Conservation (phyloP, 2,329 filamentous ascomycete species). For the Talaromyces sp. region DNA sequence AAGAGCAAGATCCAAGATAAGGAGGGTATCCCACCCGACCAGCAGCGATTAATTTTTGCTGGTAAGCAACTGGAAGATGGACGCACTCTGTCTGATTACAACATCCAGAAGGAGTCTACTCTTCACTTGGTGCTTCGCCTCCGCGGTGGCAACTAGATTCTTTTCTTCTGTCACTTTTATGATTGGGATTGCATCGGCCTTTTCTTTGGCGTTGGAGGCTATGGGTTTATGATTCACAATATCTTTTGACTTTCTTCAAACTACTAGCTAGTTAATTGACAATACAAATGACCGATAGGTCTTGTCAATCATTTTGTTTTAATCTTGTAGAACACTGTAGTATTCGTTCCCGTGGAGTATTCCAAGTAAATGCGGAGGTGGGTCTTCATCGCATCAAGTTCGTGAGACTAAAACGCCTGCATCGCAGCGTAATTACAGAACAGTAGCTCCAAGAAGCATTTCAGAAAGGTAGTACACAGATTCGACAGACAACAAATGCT, state of each 20-base stretch:
- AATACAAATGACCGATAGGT: conserved; percentile 25
- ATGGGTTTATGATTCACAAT: conserved; percentile 14
- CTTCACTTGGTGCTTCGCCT: conserved; percentile 63
- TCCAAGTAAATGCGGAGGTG: background rate
- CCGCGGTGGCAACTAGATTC: conserved; percentile 48
- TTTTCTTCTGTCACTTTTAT: conserved; percentile 20
- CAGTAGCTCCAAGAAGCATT: too few relatives aligned
- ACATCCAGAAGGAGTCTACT: conserved; percentile 60
- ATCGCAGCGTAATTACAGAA: background rate
- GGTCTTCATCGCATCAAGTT: background rate
- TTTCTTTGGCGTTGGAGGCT: conserved; percentile 38
- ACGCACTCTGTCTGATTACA: conserved; percentile 53
- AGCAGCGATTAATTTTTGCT: conserved; percentile 68
- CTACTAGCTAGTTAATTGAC: conserved; percentile 18
- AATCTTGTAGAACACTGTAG: conserved; percentile 1
- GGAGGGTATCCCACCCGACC: conserved; percentile 70
- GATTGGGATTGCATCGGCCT: conserved; percentile 25
- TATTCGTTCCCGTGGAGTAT: background rate
- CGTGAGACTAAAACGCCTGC: background rate
- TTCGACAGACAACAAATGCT: too few relatives aligned
- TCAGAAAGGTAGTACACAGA: too few relatives aligned
- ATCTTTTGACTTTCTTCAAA: conserved; percentile 1
- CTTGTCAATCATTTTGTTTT: conserved; percentile 10
- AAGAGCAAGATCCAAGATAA: conserved; percentile 77
- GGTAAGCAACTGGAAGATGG: conserved; percentile 62